Conservation (phyloP, 2,329 filamentous ascomycete genomes). For the Colletotrichum sublineola region DNA sequence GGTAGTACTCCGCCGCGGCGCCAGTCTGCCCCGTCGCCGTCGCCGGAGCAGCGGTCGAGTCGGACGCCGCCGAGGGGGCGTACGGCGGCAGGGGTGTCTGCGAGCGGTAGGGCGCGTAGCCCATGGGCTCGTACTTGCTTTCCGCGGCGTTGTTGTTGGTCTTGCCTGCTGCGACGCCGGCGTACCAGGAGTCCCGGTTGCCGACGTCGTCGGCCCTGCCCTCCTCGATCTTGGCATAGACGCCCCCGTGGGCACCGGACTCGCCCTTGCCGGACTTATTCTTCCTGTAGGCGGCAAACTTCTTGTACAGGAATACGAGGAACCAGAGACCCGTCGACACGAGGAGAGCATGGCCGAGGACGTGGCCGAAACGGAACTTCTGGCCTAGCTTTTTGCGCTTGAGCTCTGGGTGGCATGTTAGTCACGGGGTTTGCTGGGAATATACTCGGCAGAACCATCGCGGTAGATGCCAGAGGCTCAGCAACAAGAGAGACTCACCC, state of each 20-base stretch:
- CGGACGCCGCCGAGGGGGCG: neutral
- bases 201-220: conserved; percentile 21
- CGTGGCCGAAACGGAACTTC: conserved; percentile 38
- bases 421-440: neutral
- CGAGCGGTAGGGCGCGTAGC: conserved; percentile 16
- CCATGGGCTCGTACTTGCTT: conserved; percentile 36
- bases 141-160: neutral
- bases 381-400: conserved; percentile 41
- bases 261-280: conserved; percentile 9
- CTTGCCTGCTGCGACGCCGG: conserved; percentile 9
- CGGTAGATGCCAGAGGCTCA: neutral
- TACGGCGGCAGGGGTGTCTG: neutral
- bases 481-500: conserved; percentile 1
- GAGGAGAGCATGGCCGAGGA: conserved; percentile 35
- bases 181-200: conserved; percentile 29
- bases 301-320: conserved; percentile 46
- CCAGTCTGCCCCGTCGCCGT: conserved; percentile 4
- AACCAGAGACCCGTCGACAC: conserved; percentile 43
- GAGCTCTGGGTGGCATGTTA: conserved; percentile 26
- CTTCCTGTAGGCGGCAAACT: conserved; percentile 41
- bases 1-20: conserved; percentile 35
- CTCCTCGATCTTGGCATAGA: conserved; percentile 42
- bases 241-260: conserved; percentile 3
- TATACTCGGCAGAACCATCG: neutral
- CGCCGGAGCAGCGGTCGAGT: conserved; percentile 5